Evolutionary conservation across 805 yeast species (phyloP).

Genomic region (Candida nitratophila): DNA sequence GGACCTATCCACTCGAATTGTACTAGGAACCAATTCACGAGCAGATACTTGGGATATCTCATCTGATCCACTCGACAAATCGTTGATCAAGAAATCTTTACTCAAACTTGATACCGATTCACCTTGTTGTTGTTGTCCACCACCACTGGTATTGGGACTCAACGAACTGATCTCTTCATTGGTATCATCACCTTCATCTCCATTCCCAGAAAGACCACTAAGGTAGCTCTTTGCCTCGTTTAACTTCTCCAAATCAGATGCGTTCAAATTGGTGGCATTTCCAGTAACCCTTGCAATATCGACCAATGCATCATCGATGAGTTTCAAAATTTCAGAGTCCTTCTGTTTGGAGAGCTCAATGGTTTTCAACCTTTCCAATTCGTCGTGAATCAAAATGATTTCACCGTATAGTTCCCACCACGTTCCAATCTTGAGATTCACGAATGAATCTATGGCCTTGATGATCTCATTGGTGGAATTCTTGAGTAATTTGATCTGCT

Average conservation of each 20-base stretch:
- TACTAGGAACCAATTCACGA: slow-evolving; percentile 1
- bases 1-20: not conserved
- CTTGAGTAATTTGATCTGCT: slow-evolving; percentile 11
- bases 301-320: slow-evolving; percentile 5
- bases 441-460: slow-evolving; percentile 23
- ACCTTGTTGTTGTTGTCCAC: too few relatives aligned
- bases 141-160: not conserved
- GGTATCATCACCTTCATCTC: not conserved
- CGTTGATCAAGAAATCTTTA: slow-evolving; percentile 1
- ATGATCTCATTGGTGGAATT: slow-evolving; percentile 20
- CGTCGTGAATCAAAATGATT: slow-evolving; percentile 27
- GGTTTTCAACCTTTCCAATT: slow-evolving; percentile 12
- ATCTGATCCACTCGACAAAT: slow-evolving; percentile 1
- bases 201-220: not conserved
- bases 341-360: slow-evolving; percentile 7
- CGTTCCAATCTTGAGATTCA: slow-evolving; percentile 26
- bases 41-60: slow-evolving; percentile 3
- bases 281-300: slow-evolving; percentile 13
- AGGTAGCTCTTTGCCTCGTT: not conserved
- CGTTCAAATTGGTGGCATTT: not conserved
- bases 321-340: not conserved
- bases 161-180: not conserved
- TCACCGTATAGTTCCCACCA: slow-evolving; percentile 44
- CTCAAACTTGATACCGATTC: too few relatives aligned
- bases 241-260: not conserved